phyloP scores from a whole-genome alignment of 2,329 filamentous ascomycete species.

The Cryphonectria naterciae region DNA sequence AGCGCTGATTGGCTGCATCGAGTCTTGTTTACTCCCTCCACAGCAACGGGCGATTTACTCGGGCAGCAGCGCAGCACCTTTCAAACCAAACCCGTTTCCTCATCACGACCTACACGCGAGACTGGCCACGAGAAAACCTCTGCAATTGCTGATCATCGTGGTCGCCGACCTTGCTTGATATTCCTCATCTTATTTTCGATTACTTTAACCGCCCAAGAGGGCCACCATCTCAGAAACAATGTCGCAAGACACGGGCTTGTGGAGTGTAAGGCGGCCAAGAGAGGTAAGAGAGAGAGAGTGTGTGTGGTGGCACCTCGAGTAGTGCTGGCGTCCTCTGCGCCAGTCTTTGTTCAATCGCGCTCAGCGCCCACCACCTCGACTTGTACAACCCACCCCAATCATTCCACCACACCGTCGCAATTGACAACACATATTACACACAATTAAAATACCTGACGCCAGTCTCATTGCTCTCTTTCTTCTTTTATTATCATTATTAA shows the following conservation, averaged over 20 bases:
- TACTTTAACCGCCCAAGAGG: not conserved
- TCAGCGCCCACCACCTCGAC: conserved; percentile 23
- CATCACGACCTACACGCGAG: conserved; percentile 14
- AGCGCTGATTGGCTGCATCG: conserved; percentile 14
- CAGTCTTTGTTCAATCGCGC: conserved; percentile 27
- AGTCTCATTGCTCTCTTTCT: conserved; percentile 27
- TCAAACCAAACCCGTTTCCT: conserved; percentile 10
- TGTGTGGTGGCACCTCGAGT: conserved; percentile 8
- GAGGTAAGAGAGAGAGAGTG: conserved; percentile 76
- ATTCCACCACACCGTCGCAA: conserved; percentile 53
- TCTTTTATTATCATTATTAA: conserved; percentile 18
- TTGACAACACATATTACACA: conserved; percentile 11
- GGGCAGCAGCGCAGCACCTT: conserved; percentile 16
- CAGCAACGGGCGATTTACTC: conserved; percentile 20
- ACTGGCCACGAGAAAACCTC: conserved; percentile 4
- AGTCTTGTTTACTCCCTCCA: conserved; percentile 26
- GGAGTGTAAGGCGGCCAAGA: conserved; percentile 88
- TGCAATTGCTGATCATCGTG: not conserved
- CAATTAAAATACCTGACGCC: not conserved
- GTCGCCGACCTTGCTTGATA: conserved; percentile 5
- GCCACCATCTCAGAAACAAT: conserved; percentile 51
- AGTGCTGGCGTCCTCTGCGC: not conserved
- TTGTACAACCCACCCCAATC: conserved; percentile 36
- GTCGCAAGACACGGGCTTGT: conserved; percentile 86
- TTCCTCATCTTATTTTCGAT: not conserved